Conservation (phyloP, 148 eudicot species). For the Fagopyrum homotropicum region DNA sequence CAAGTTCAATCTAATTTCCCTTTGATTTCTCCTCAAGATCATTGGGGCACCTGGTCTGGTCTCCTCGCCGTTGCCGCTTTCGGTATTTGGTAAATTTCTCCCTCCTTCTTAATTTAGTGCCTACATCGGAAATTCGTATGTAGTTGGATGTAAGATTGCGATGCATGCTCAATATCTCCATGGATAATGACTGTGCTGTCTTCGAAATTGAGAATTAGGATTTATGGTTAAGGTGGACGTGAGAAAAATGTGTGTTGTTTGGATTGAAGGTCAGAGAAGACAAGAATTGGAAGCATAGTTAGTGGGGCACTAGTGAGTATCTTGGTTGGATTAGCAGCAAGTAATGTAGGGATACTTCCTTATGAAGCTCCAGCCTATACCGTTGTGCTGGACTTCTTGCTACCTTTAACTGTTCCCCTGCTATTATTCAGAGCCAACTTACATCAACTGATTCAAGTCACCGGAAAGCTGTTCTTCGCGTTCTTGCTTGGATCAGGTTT, state of each 20-base stretch:
- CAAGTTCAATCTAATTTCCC: slow-evolving; percentile 28
- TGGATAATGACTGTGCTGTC: background rate
- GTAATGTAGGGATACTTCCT: slow-evolving; percentile 70
- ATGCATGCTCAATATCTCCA: background rate
- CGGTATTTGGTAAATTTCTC: slow-evolving; percentile 51
- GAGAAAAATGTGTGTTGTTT: slow-evolving; percentile 21
- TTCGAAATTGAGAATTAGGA: background rate
- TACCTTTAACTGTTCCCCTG: slow-evolving; percentile 75
- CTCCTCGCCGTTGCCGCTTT: slow-evolving; percentile 71
- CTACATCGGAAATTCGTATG: background rate
- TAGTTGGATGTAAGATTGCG: background rate
- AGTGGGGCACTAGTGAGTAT: slow-evolving; percentile 79
- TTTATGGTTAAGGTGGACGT: slow-evolving; percentile 5
- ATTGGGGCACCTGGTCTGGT: slow-evolving; percentile 81
- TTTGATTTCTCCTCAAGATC: slow-evolving; percentile 60
- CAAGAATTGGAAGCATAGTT: slow-evolving; percentile 65
- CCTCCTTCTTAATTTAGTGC: background rate
- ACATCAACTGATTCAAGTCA: slow-evolving; percentile 47
- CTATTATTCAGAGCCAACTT: slow-evolving; percentile 75
- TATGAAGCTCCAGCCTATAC: slow-evolving; percentile 60
- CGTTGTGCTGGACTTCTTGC: slow-evolving; percentile 48
- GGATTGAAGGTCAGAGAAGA: slow-evolving; percentile 79
- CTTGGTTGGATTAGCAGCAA: slow-evolving; percentile 65
- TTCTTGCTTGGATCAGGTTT: slow-evolving; percentile 87
- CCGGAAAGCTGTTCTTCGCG: slow-evolving; percentile 71